Percentiles rank a stretch among this genome's conserved stretches.
Conservation (phyloP, 192 early-diverging fungal species). For the Backusella psychrophila region DNA sequence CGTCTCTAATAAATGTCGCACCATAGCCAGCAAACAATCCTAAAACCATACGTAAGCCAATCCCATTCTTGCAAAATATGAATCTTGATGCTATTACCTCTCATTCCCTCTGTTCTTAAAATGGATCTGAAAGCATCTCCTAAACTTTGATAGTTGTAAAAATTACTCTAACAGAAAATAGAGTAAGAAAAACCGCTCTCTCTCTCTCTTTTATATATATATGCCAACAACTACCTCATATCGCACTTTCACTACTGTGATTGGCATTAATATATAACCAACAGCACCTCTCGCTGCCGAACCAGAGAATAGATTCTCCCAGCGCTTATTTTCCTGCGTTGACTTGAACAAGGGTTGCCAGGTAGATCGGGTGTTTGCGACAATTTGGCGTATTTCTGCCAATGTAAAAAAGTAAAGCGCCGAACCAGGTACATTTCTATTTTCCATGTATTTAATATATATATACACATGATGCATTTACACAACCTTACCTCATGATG, state of each 20-base stretch:
- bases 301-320: slow-evolving; percentile 71
- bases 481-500: slow-evolving; percentile 48
- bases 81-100: slow-evolving; percentile 34
- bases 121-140: slow-evolving; percentile 66
- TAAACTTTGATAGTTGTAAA: slow-evolving; percentile 80
- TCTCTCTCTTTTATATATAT: background rate
- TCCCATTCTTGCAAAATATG: background rate
- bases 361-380: slow-evolving; percentile 32
- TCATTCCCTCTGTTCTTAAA: slow-evolving; percentile 61
- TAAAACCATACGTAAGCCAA: background rate
- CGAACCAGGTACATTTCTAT: slow-evolving; percentile 63
- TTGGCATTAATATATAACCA: slow-evolving; percentile 90
- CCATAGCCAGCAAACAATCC: slow-evolving; percentile 87
- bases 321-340: slow-evolving; percentile 45
- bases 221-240: slow-evolving; percentile 65
- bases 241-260: slow-evolving; percentile 90
- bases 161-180: slow-evolving; percentile 58
- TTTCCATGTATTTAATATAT: background rate
- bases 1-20: slow-evolving; percentile 85
- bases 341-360: slow-evolving; percentile 27
- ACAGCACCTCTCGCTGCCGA: slow-evolving; percentile 67
- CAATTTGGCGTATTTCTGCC: slow-evolving; percentile 58
- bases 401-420: slow-evolving; percentile 72
- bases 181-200: no score
- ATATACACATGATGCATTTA: background rate